A percentile compares a stretch with the other conserved stretches of the same genome.
These are phyloP conservation scores for Sporothrix mexicana DNA, from an alignment of 2,329 filamentous ascomycete genomes.

Conservation along the genomic window DNA sequence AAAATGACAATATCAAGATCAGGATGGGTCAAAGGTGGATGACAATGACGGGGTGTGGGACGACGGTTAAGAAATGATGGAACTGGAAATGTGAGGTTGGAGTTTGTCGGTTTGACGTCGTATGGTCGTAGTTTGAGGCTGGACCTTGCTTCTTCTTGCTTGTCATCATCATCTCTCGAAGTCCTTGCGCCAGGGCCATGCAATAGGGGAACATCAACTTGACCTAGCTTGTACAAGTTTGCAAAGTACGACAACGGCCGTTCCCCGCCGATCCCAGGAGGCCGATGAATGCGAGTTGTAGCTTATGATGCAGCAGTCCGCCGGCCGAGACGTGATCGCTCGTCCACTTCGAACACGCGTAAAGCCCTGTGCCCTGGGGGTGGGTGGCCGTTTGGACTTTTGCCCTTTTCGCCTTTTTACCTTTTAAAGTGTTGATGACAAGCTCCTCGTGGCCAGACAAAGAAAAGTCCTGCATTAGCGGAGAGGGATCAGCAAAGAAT, in stretches of 20 bases:
- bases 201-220: neutral
- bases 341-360: neutral
- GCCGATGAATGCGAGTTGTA: too few species aligned
- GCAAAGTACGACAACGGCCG: neutral
- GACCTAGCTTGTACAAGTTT: too few species aligned
- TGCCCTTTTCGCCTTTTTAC: neutral
- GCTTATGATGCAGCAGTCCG: neutral
- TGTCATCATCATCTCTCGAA: neutral
- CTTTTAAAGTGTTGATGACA: neutral
- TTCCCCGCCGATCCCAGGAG: constrained; percentile 18
- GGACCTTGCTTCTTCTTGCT: neutral
- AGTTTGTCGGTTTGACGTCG: constrained; percentile 7
- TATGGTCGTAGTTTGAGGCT: constrained; percentile 4
- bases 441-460: constrained; percentile 18
- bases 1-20: neutral
- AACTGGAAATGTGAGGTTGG: neutral
- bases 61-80: neutral
- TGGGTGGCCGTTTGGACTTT: neutral
- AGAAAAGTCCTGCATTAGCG: neutral
- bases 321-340: constrained; percentile 21
- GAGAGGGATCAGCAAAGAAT: neutral
- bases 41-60: neutral
- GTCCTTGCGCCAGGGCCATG: neutral
- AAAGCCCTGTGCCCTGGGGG: neutral
- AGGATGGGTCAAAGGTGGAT: neutral